Evolutionary conservation across 75 land plant species (phyloP).

Genomic region (Gnetum montanum): DNA sequence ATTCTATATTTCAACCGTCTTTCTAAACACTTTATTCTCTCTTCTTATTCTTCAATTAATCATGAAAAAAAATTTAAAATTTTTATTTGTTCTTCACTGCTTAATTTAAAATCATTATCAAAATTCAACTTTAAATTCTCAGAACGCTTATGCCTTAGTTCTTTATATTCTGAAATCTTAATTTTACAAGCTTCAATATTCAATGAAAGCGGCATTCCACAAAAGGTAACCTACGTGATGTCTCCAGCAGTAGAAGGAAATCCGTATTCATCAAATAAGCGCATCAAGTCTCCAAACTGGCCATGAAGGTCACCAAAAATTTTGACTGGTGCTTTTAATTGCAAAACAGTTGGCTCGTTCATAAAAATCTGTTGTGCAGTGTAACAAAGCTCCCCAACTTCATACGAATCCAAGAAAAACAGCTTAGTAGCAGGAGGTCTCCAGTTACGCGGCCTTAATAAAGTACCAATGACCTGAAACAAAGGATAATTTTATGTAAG

Average conservation of each 20-base stretch:
- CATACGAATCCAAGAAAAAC: constrained; percentile 80
- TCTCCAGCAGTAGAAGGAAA: constrained; percentile 92
- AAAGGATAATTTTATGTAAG: constrained; percentile 1
- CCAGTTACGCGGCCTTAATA: constrained; percentile 78
- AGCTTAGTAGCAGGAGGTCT: constrained; percentile 55
- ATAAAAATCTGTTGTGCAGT: constrained; percentile 81
- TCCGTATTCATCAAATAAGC: constrained; percentile 89
- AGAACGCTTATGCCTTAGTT: too few species aligned
- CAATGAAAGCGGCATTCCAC: too few species aligned
- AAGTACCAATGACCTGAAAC: constrained; percentile 53
- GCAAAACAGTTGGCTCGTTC: constrained; percentile 74
- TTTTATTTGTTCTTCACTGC: too few species aligned
- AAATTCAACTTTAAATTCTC: too few species aligned
- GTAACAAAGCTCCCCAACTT: constrained; percentile 77
- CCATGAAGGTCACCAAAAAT: constrained; percentile 96
- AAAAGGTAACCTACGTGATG: constrained; percentile 53
- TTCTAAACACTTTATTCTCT: too few species aligned
- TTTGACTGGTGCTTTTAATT: constrained; percentile 76
- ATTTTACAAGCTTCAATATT: too few species aligned
- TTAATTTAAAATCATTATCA: too few species aligned
- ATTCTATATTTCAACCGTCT: too few species aligned
- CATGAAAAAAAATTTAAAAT: too few species aligned
- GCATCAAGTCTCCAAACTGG: constrained; percentile 90
- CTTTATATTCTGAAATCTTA: too few species aligned
- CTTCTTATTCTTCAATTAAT: too few species aligned